Evolutionary conservation across 371 early-diverging fungal species (phyloP), one percentile per base, ranked within the genome.

Genomic region (Zancudomyces culisetae): DNA sequence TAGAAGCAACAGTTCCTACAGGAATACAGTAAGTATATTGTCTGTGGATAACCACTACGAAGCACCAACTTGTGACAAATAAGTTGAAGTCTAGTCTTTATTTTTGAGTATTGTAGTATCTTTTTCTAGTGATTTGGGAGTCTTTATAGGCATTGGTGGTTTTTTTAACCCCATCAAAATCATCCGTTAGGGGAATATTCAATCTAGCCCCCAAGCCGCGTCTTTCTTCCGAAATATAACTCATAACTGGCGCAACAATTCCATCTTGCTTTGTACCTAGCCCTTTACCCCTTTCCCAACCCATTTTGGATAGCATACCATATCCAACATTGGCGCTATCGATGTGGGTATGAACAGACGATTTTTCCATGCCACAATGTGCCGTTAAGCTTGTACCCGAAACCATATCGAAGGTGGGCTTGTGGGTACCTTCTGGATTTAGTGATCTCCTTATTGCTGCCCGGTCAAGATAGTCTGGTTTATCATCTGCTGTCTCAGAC

Each of bases 221-320:
- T 24, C 20, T 43, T 19, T 19, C 43, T 19, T 43, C 43, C 4
- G 19, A 21, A 10, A 21, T 43, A 6, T 10, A 19, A 21, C 10
- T 19, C 19, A 27, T 22, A 47, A 47, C 22, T 26, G 50, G 50
- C 19, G 2, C 35, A 4, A 20, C 20, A 30, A 2, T 49, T 8
- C 50, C 50, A 24, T 35, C 22, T 29, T 35, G 13, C 4, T 28
- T 22, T 29, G 19, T 18, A 13, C 53, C 53, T 12, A 52, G 22
- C 30, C 45, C 30, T 45, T 46, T 43, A 6, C 53, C 53, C 21
- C 41, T 47, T 52, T 47, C 18, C 53, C 53, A 52, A 6, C 53
- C 53, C 53, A 52, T 52, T 15, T 43, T 52, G 35, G 45, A 8
- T 10, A 52, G 21, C 47, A 52, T 46, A 12, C 19, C 10, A 28